Percentiles rank a stretch among this genome's conserved stretches.
phyloP scores from a whole-genome alignment of 768 basidiomycete species.

The Clavaria fumosa region DNA sequence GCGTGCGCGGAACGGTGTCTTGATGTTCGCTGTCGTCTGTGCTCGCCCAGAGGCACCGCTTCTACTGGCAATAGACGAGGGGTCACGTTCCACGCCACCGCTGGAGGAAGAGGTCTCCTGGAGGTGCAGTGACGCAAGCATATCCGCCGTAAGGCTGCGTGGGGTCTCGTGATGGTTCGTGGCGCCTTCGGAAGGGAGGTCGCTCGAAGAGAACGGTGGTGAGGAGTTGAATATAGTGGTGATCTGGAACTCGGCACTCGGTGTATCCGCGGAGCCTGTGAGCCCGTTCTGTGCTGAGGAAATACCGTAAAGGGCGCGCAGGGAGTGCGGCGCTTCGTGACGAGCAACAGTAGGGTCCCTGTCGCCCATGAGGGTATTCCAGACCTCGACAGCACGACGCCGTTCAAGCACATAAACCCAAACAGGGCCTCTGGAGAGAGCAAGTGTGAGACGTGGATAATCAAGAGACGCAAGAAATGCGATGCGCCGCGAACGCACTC shows the following conservation, averaged over 20 bases:
- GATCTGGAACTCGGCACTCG: slow-evolving; percentile 69
- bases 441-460: not conserved
- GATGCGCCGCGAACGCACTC: slow-evolving; percentile 39
- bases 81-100: slow-evolving; percentile 29
- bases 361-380: slow-evolving; percentile 63
- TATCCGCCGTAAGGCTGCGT: slow-evolving; percentile 32
- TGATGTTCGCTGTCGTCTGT: slow-evolving; percentile 28
- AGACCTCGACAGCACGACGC: slow-evolving; percentile 65
- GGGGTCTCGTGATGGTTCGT: slow-evolving; percentile 19
- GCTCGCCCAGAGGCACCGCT: too few species aligned
- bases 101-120: slow-evolving; percentile 22
- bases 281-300: slow-evolving; percentile 43
- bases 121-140: slow-evolving; percentile 30
- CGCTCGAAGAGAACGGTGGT: slow-evolving; percentile 58
- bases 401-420: slow-evolving; percentile 87
- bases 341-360: slow-evolving; percentile 42
- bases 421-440: slow-evolving; percentile 51
- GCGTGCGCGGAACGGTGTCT: slow-evolving; percentile 48
- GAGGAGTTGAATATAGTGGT: slow-evolving; percentile 67
- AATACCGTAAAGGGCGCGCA: slow-evolving; percentile 55
- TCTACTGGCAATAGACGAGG: slow-evolving; percentile 28
- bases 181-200: slow-evolving; percentile 31
- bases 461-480: slow-evolving; percentile 1
- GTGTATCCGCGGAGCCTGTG: slow-evolving; percentile 53
- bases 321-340: slow-evolving; percentile 39